phyloP scores from a whole-genome alignment of 2,329 filamentous ascomycete species.

The Colletotrichum chlorophyti region DNA sequence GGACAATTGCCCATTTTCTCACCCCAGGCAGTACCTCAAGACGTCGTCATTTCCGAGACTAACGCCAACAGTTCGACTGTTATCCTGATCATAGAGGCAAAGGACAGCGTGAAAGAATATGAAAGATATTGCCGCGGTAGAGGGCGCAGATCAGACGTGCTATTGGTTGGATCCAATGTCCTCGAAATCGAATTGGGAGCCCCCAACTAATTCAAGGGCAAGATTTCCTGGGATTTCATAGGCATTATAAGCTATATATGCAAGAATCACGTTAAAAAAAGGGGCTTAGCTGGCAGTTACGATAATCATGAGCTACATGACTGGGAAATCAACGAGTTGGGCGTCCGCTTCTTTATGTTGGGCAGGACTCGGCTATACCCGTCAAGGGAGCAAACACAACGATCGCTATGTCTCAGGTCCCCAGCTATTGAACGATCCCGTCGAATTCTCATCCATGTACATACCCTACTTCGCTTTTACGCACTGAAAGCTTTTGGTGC shows the following conservation, averaged over 20 bases:
- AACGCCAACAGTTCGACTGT: conserved; percentile 34
- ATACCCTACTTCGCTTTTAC: too few relatives aligned
- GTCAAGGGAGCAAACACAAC: conserved; percentile 1
- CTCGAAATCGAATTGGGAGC: conserved; percentile 35
- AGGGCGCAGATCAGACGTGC: conserved; percentile 38
- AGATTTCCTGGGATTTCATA: conserved; percentile 28
- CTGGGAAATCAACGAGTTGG: conserved; percentile 30
- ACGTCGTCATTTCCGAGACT: conserved; percentile 31
- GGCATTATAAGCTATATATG: conserved; percentile 29
- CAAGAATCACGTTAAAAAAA: conserved; percentile 31
- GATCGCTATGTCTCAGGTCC: not conserved
- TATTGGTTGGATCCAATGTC: conserved; percentile 41
- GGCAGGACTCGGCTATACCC: conserved; percentile 30
- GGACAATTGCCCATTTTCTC: conserved; percentile 33
- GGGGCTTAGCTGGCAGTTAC: conserved; percentile 35
- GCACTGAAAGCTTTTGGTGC: too few relatives aligned
- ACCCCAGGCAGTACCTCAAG: conserved; percentile 31
- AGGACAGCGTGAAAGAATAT: conserved; percentile 33
- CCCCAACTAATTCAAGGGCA: conserved; percentile 31
- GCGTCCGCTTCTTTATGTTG: conserved; percentile 29
- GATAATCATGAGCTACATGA: conserved; percentile 27
- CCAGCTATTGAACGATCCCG: too few relatives aligned
- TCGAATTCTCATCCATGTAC: too few relatives aligned
- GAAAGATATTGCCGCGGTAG: conserved; percentile 38
- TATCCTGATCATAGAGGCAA: conserved; percentile 37